Base-by-base conservation (phyloP, 163 green algal species). In the Volvox carteri region DNA sequence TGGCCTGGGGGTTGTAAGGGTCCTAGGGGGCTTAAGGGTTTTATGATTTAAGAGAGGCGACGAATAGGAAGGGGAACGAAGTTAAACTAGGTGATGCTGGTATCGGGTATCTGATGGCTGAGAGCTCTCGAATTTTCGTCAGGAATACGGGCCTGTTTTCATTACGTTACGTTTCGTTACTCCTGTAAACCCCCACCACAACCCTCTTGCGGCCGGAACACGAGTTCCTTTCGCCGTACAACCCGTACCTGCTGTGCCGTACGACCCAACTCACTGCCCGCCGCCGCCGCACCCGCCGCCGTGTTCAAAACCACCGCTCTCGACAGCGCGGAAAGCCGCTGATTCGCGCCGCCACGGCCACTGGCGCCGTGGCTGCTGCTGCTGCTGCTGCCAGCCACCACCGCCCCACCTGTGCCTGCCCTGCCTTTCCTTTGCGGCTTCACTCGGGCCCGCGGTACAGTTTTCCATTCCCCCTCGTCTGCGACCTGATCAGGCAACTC, bases 221-320 rank as follows among this genome's bases (percentile, higher is more conserved):
- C 60, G 4, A 28, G 23, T 28, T 39, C 1, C 60, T 39, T 37
- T 19, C 60, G 18, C 60, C 19, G 37, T 72, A 30, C 60, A 58
- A 58, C 56, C 56, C 62, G 18, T 21, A 86, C 79, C 79, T 86
- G 60, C 16, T 86, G 79, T 3, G 44, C 52, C 30, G 79, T 86
- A 5, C n/a, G 18, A 3, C 46, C 44, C 30, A 78, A 42, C 28
- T n/a, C 62, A 44, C 62, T 65, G 1, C 14, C 44, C 28, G 54
- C 44, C 28, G 39, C 50, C n/a, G 73, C 44, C 73, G 73, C n/a
- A 28, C 73, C 46, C 70, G 35, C 3, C 54, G 7, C 28, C 3
- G 54, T 19, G 25, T 11, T 23, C 7, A 65, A 23, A 19, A 65
- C n/a, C n/a, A n/a, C n/a, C n/a, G n/a, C n/a, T n/a, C n/a, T n/a